Base-by-base conservation (phyloP, 441 rosid genomes). In the Euphorbia schlechtendalii region DNA sequence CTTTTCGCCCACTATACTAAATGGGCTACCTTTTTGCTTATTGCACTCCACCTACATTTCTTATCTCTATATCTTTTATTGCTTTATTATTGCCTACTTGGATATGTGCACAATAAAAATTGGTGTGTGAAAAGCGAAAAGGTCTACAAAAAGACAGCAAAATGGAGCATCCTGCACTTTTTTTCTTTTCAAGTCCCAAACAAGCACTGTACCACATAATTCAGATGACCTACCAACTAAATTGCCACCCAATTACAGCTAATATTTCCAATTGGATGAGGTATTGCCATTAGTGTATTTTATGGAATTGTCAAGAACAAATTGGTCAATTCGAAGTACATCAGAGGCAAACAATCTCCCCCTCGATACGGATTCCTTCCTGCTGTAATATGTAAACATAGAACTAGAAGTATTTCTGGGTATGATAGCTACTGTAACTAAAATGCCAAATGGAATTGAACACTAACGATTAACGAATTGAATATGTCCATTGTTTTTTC, bases 21-120 rank as follows among this genome's bases (percentile, higher is more conserved):
- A 71, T 34, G 56, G 61, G 70, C 45, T 48, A 40, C 32, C 38
- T 53, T 65, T 48, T 61, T 71, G 49, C 69, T 61, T 60, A 73
- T 57, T 45, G 48, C 61, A 38, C 56, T 71, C 76, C 67, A 69
- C 73, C 74, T 61, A 21, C 64, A 69, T 54, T 28, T 18, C 30
- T 63, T 0, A 24, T 52, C n/a, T n/a, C n/a, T n/a, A n/a, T n/a
- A n/a, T n/a, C n/a, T n/a, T n/a, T n/a, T n/a, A n/a, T n/a, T n/a
- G n/a, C n/a, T 8, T 36, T 27, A 18, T 25, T 14, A 8, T 45
- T n/a, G 27, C 15, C 59, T 34, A 18, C 10, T 32, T 52, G 11
- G 15, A 68, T 22, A 53, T 40, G 0, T 67, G 7, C 8, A 57
- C 18, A n/a, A 55, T 38, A 43, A 43, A 10, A 40, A n/a, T n/a